phyloP scores from a whole-genome alignment of 305 asterid genomes.

The Euphrasia arctica region DNA sequence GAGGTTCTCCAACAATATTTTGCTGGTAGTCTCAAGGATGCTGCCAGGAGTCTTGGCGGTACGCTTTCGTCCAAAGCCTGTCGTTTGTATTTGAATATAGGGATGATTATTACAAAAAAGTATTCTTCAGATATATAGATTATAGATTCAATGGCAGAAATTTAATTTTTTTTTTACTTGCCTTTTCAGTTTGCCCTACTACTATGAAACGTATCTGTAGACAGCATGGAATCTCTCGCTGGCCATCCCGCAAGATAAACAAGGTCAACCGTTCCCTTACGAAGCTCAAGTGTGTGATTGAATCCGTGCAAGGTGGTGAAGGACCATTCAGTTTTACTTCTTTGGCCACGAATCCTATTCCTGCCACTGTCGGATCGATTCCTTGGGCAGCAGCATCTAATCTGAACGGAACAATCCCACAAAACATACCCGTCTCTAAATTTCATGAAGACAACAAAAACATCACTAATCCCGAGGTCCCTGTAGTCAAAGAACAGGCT shows the following conservation, averaged over 20 bases:
- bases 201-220: slow-evolving; percentile 94
- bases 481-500: slow-evolving; percentile 38
- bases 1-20: slow-evolving; percentile 88
- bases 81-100: neutral
- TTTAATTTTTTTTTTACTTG: slow-evolving; percentile 16
- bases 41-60: slow-evolving; percentile 97
- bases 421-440: slow-evolving; percentile 40
- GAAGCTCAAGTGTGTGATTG: slow-evolving; percentile 73
- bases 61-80: slow-evolving; percentile 26
- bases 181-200: slow-evolving; percentile 79
- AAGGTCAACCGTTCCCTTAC: slow-evolving; percentile 85
- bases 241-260: slow-evolving; percentile 98
- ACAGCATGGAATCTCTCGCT: slow-evolving; percentile 87
- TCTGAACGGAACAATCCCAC: slow-evolving; percentile 42
- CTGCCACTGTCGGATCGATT: slow-evolving; percentile 59
- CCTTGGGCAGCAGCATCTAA: slow-evolving; percentile 54
- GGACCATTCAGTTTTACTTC: slow-evolving; percentile 71
- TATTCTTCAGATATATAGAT: neutral
- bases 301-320: slow-evolving; percentile 83
- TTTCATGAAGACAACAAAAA: slow-evolving; percentile 48
- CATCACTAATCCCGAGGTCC: slow-evolving; percentile 24
- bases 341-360: slow-evolving; percentile 54
- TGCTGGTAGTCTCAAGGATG: slow-evolving; percentile 91
- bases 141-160: slow-evolving; percentile 4
- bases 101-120: too few relatives aligned